Evolutionary conservation across 805 yeast species (phyloP).

Genomic region (Helenozyma rhizophorensis): DNA sequence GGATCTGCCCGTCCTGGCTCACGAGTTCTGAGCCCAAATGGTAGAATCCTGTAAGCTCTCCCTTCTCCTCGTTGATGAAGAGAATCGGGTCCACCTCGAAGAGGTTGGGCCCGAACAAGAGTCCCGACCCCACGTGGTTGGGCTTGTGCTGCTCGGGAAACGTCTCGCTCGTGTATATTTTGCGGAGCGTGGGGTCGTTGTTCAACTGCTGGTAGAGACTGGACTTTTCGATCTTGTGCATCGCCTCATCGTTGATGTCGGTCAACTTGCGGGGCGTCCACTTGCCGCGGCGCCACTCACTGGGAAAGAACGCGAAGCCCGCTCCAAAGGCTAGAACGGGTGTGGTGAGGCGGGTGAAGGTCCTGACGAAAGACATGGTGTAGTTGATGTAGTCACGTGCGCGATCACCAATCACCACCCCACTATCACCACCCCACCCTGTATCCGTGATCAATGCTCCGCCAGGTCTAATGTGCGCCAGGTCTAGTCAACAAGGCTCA

Average conservation of each 20-base stretch:
- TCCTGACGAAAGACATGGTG: slow-evolving; percentile 7
- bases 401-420: too few relatives aligned
- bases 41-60: slow-evolving; percentile 59
- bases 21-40: slow-evolving; percentile 65
- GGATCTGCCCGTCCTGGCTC: slow-evolving; percentile 70
- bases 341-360: slow-evolving; percentile 9
- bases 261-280: slow-evolving; percentile 12
- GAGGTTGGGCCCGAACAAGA: slow-evolving; percentile 62
- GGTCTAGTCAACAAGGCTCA: too few relatives aligned
- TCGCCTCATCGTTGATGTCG: slow-evolving; percentile 19
- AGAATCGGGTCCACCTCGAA: slow-evolving; percentile 75
- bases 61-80: slow-evolving; percentile 46
- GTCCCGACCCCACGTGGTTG: slow-evolving; percentile 69
- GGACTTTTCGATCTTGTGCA: slow-evolving; percentile 35
- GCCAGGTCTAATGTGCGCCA: too few relatives aligned
- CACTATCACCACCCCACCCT: too few relatives aligned
- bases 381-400: slow-evolving; percentile 1
- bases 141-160: slow-evolving; percentile 56
- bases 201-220: slow-evolving; percentile 9
- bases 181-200: slow-evolving; percentile 2
- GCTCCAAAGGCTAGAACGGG: slow-evolving; percentile 16
- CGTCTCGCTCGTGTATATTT: slow-evolving; percentile 12
- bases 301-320: slow-evolving; percentile 15
- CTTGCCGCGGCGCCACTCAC: slow-evolving; percentile 14
- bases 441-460: too few relatives aligned